Conservation (phyloP, 2,329 filamentous ascomycete genomes). For the Dactylellina parvicollis region DNA sequence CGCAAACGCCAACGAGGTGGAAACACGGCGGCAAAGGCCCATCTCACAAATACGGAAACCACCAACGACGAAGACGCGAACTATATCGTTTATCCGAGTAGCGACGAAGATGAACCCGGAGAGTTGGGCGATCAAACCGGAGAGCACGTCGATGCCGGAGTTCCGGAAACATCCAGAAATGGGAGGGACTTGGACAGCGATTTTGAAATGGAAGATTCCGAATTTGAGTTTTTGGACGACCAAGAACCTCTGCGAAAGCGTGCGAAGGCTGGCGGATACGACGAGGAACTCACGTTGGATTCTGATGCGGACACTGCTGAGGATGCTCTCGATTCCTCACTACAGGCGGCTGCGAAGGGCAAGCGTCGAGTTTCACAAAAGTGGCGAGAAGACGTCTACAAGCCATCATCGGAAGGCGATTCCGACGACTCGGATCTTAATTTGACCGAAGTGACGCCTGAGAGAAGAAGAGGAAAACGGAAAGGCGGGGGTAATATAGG, state of each 20-base stretch:
- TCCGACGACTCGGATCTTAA: conserved; percentile 56
- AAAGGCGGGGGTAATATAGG: conserved; percentile 22
- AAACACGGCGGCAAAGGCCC: neutral
- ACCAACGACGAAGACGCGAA: conserved; percentile 42
- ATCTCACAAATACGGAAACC: neutral
- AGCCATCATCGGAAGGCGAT: conserved; percentile 53
- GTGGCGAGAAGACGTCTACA: conserved; percentile 55
- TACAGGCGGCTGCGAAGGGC: conserved; percentile 59
- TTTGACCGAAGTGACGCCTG: conserved; percentile 56
- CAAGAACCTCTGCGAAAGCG: conserved; percentile 59
- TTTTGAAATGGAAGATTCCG: conserved; percentile 57
- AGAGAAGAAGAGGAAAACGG: conserved; percentile 34
- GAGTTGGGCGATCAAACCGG: neutral
- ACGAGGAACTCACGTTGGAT: conserved; percentile 53
- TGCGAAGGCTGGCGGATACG: conserved; percentile 57
- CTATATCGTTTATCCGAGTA: conserved; percentile 46
- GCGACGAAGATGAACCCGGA: conserved; percentile 25
- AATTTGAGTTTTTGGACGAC: conserved; percentile 59
- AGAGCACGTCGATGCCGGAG: conserved; percentile 59
- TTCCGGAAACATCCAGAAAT: conserved; percentile 56
- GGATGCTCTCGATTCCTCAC: neutral
- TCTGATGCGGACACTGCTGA: conserved; percentile 42
- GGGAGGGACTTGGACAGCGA: conserved; percentile 57
- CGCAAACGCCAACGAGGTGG: conserved; percentile 43
- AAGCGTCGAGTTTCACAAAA: conserved; percentile 58